Conservation (phyloP, 495 filamentous ascomycete genomes). For the Chaetomium fimeti region DNA sequence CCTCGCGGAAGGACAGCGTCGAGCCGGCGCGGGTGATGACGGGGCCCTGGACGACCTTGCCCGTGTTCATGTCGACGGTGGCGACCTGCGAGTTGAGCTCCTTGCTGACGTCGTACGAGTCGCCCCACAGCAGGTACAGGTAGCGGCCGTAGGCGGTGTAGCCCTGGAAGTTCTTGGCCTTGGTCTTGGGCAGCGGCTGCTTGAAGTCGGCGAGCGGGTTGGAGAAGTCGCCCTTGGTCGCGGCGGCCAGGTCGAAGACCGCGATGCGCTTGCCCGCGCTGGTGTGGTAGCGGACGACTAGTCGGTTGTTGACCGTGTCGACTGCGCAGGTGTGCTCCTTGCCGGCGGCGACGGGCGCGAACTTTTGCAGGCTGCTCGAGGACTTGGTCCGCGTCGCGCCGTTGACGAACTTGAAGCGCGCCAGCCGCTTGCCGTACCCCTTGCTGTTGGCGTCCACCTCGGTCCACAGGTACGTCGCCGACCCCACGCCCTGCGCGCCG, state of each 20-base stretch:
- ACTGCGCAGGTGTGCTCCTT: slow-evolving; percentile 1
- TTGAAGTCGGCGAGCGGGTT: slow-evolving; percentile 9
- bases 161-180: slow-evolving; percentile 9
- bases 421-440: background rate
- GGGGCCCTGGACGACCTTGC: slow-evolving; percentile 11
- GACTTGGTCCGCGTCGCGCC: background rate
- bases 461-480: background rate
- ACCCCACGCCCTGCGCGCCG: background rate
- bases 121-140: slow-evolving; percentile 17
- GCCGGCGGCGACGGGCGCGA: background rate
- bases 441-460: background rate
- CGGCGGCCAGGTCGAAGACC: background rate
- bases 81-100: slow-evolving; percentile 13
- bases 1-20: slow-evolving; percentile 15
- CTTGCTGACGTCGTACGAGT: slow-evolving; percentile 4
- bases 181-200: slow-evolving; percentile 1
- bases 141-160: background rate
- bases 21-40: slow-evolving; percentile 13
- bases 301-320: slow-evolving; percentile 6
- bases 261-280: background rate
- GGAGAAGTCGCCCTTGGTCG: slow-evolving; percentile 21
- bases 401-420: slow-evolving; percentile 4
- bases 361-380: background rate
- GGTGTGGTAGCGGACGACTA: background rate
- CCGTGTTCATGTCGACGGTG: slow-evolving; percentile 16